phyloP scores from a whole-genome alignment of 768 basidiomycete genomes.

The Termitomyces eurrhizus region DNA sequence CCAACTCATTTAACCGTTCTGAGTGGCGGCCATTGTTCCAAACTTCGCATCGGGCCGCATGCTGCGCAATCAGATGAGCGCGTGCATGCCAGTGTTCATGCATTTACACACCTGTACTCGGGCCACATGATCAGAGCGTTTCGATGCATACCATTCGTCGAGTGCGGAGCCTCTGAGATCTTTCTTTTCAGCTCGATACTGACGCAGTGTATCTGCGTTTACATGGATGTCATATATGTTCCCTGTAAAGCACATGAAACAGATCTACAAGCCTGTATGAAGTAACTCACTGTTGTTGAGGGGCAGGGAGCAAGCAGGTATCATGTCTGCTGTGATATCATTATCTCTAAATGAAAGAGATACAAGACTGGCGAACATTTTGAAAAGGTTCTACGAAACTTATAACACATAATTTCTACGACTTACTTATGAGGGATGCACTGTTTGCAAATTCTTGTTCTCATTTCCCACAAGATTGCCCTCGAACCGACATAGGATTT shows the following conservation, averaged over 20 bases:
- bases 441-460: conserved; percentile 16
- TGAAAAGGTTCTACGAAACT: neutral
- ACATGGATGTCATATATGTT: neutral
- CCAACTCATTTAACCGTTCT: conserved; percentile 11
- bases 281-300: neutral
- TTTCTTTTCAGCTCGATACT: neutral
- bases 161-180: neutral
- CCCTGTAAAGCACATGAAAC: neutral
- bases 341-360: neutral
- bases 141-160: conserved; percentile 7
- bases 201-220: neutral
- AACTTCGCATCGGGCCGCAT: conserved; percentile 12
- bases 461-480: conserved; percentile 14
- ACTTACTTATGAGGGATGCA: conserved; percentile 16
- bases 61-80: conserved; percentile 7
- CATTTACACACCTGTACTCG: conserved; percentile 9
- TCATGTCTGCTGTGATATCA: neutral
- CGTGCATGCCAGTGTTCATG: neutral
- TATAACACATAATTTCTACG: too few species aligned
- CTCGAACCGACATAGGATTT: conserved; percentile 4
- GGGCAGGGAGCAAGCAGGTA: neutral
- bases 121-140: conserved; percentile 1
- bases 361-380: neutral
- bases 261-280: neutral
- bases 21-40: conserved; percentile 11